Base-by-base conservation (phyloP, 352 stramenopile genomes). In the Pythium pyrilobum region DNA sequence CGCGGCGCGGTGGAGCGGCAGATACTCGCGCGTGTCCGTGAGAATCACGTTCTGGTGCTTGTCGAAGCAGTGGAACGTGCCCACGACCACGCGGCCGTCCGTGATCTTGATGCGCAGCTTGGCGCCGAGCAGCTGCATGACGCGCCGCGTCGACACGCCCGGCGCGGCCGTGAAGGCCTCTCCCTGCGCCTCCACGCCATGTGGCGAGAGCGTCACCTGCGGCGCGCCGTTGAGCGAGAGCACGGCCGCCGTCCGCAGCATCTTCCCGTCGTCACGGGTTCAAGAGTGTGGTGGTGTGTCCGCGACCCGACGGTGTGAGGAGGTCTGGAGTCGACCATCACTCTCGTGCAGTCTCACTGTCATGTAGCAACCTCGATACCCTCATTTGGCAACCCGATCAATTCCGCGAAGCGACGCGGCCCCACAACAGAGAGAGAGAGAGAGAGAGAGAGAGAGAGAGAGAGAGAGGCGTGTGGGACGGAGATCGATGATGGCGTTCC, bases 1-100 rank as follows among this genome's bases (percentile, higher is more conserved):
- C 43, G 24, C 39, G 4, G 15, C 46, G 39, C 21, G 29, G 18
- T 53, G 46, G 24, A 76, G 71, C 27, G 77, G 74, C 21, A 71
- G 54, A 52, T 73, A 90, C 62, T 87, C 80, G 44, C 72, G 66
- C 44, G 73, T 74, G 42, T 90, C 80, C 39, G 77, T 87, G 28
- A 90, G 58, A 32, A 90, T 88, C 28, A 90, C 66, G 62, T 90
- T 90, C 66, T 88, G 73, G 62, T 90, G 77, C 63, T 87, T 85
- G 75, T 90, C 80, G 56, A 90, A 82, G 64, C 80, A 88, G 67
- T 90, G 77, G 56, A 90, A 80, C 40, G 52, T 71, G 20, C 80
- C 80, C 11, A 88, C 49, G 34, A 90, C 29, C 32, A 87, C 68
- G 64, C 80, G 77, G 36, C 80, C 77, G 59, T 90, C 80, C 46